Conservation (phyloP, 1,284 basidiomycete genomes). For the Tylopilus sp. region DNA sequence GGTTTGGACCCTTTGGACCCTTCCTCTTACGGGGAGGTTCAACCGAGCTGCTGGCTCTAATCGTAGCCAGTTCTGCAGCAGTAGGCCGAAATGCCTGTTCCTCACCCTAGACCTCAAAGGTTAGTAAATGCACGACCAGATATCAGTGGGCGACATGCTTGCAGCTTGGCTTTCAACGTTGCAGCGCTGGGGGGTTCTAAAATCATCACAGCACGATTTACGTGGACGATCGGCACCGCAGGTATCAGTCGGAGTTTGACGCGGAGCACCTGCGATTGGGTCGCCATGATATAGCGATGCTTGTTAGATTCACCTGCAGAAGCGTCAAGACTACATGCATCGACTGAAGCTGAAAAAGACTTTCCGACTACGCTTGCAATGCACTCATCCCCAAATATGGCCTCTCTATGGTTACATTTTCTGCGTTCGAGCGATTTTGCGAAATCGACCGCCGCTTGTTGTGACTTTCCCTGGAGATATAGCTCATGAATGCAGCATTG, state of each 20-base stretch:
- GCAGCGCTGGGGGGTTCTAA: constrained; percentile 81
- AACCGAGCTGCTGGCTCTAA: constrained; percentile 31
- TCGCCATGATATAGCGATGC: constrained; percentile 85
- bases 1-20: constrained; percentile 86
- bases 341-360: constrained; percentile 27
- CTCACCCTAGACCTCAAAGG: constrained; percentile 44
- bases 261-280: constrained; percentile 71
- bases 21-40: constrained; percentile 59
- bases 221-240: constrained; percentile 82
- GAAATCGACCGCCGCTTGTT: constrained; percentile 75
- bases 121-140: background rate
- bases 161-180: constrained; percentile 67
- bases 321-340: constrained; percentile 13
- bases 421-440: constrained; percentile 92
- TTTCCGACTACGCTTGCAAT: constrained; percentile 77
- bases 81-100: constrained; percentile 48
- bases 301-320: constrained; percentile 77
- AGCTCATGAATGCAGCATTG: constrained; percentile 92
- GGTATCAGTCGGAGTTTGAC: constrained; percentile 65
- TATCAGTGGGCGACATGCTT: constrained; percentile 39
- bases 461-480: constrained; percentile 71
- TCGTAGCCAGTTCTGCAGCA: constrained; percentile 43
- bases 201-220: constrained; percentile 87
- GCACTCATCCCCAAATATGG: constrained; percentile 82
- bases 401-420: constrained; percentile 90